Evolutionary conservation across 805 yeast species (phyloP).

Genomic region (Kuraishia cidri): DNA sequence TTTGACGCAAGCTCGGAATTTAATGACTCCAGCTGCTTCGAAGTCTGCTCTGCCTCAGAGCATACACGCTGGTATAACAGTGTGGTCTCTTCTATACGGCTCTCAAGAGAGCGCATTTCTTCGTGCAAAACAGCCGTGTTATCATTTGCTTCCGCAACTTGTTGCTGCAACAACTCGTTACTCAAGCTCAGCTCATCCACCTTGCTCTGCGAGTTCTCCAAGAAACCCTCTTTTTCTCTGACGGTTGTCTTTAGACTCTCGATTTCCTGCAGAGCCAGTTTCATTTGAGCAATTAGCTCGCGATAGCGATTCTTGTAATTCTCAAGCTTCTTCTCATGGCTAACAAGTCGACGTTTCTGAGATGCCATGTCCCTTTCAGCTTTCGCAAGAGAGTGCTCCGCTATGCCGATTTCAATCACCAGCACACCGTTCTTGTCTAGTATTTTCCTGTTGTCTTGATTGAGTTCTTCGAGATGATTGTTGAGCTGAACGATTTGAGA

Average conservation of each 20-base stretch:
- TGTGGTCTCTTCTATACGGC: too few relatives aligned
- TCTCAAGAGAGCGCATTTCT: too few relatives aligned
- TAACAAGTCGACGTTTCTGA: neutral
- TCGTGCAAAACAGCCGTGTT: too few relatives aligned
- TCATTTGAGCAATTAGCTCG: neutral
- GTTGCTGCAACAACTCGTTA: neutral
- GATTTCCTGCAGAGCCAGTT: too few relatives aligned
- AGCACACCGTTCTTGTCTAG: neutral
- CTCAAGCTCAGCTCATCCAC: conserved; percentile 2
- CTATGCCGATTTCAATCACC: neutral
- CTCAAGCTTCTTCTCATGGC: neutral
- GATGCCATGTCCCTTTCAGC: neutral
- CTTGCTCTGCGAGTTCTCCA: conserved; percentile 2
- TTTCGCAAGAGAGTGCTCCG: neutral
- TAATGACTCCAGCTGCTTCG: too few relatives aligned
- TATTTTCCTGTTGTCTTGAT: neutral
- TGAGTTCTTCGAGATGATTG: neutral
- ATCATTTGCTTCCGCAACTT: too few relatives aligned
- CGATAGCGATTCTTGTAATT: neutral
- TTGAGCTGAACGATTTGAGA: neutral
- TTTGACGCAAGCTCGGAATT: too few relatives aligned
- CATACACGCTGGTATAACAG: too few relatives aligned
- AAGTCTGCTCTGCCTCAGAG: too few relatives aligned
- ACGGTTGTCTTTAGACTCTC: neutral
- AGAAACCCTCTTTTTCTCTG: neutral